phyloP scores from a whole-genome alignment of 2,329 filamentous ascomycete species.

The Diaporthe vaccinii region DNA sequence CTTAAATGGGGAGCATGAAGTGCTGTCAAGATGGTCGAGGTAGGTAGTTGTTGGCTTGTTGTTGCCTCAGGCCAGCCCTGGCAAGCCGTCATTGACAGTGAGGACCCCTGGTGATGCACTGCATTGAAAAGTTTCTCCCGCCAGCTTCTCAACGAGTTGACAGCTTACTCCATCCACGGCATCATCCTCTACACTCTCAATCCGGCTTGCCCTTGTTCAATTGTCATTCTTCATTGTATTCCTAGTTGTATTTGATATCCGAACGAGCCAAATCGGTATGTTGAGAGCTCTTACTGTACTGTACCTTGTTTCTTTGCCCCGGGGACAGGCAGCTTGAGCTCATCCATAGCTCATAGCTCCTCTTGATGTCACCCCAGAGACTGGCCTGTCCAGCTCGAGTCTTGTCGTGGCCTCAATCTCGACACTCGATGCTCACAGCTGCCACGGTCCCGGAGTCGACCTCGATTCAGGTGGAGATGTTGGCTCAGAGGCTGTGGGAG shows the following conservation, averaged over 20 bases:
- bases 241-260: conserved; percentile 6
- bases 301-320: background rate
- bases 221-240: conserved; percentile 32
- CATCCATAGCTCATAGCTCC: conserved; percentile 21
- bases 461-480: background rate
- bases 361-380: background rate
- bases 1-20: background rate
- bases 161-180: conserved; percentile 8
- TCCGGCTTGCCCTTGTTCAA: background rate
- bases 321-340: conserved; percentile 11
- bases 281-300: conserved; percentile 13
- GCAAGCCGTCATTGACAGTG: conserved; percentile 14
- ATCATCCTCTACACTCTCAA: background rate
- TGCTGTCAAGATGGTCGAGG: background rate
- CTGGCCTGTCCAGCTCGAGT: background rate
- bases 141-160: conserved; percentile 12
- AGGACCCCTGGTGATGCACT: conserved; percentile 35
- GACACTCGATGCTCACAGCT: background rate
- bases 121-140: conserved; percentile 39
- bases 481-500: background rate
- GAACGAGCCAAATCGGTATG: conserved; percentile 7
- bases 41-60: background rate
- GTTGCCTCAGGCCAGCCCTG: conserved; percentile 33
- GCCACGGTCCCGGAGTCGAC: background rate
- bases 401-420: background rate